Evolutionary conservation across 1,284 basidiomycete genomes (phyloP), one percentile per base, ranked within the genome.

Genomic region (Trametes versicolor): DNA sequence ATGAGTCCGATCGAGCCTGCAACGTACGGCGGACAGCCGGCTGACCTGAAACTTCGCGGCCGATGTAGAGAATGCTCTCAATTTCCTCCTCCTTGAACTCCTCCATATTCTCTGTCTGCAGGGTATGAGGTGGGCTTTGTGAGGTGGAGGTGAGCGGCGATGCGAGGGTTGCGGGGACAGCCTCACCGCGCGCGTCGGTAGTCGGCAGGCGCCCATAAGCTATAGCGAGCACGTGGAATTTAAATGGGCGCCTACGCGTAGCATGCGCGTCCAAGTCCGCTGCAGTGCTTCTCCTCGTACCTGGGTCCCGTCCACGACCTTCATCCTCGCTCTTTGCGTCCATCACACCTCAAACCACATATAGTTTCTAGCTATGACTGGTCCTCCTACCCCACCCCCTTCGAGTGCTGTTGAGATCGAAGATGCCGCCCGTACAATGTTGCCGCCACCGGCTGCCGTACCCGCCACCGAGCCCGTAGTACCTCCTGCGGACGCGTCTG

Each of bases 1-100:
- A 65, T 69, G 63, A 66, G 67, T 49, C 48, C 37, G 59, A 66
- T 61, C 57, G 41, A 8, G 19, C 19, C 10, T 49, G 55, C 45
- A 27, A 3, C 29, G 32, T 7, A 66, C 56, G 62, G 27, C 53
- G 48, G 45, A n/a, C 56, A 25, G 17, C 41, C 17, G 47, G 58
- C 70, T 73, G 60, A 91, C 92, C 94, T 80, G 91, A 95, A 64
- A 94, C 85, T 80, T 97, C 95, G 62, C 95, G 84, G 37, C 88
- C 91, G 63, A 97, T 90, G 74, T 94, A 96, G 34, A 97, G 80
- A 67, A 96, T 87, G 54, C 91, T 93, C 77, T 96, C 91, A 70
- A 95, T 90, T 71, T 94, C 92, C 58, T 93, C 91, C 66, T 87
- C 72, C 10, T 70, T 85, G 60, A 84, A 79, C 17, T 80, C 77